These are phyloP conservation scores for Aspergillus latus DNA, from an alignment of 2,329 filamentous ascomycete genomes.

Conservation along the genomic window DNA sequence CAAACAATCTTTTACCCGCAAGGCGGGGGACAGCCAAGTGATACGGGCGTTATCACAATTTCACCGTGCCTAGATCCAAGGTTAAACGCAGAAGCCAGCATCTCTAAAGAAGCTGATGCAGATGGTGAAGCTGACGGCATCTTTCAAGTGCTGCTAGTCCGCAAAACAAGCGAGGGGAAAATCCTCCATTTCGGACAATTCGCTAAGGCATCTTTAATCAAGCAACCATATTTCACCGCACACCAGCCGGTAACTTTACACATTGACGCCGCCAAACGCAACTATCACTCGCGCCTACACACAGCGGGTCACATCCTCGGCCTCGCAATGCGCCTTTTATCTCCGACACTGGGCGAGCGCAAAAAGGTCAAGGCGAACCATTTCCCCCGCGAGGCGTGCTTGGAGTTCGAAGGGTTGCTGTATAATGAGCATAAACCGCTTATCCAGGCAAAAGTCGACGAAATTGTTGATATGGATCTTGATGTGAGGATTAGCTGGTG, in stretches of 20 bases:
- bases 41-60: slow-evolving; percentile 22
- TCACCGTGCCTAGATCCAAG: not conserved
- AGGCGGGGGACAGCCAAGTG: slow-evolving; percentile 30
- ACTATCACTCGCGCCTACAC: slow-evolving; percentile 32
- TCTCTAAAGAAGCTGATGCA: too few relatives aligned
- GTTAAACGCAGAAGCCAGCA: not conserved
- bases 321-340: slow-evolving; percentile 29
- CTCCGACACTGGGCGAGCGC: slow-evolving; percentile 20
- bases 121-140: slow-evolving; percentile 7
- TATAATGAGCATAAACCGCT: slow-evolving; percentile 30
- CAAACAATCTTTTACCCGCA: slow-evolving; percentile 33
- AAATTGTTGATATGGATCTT: slow-evolving; percentile 25
- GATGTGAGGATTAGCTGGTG: slow-evolving; percentile 28
- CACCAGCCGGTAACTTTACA: slow-evolving; percentile 24
- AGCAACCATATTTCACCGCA: slow-evolving; percentile 8
- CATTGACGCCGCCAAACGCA: slow-evolving; percentile 27
- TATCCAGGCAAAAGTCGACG: slow-evolving; percentile 31
- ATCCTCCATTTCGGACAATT: slow-evolving; percentile 29
- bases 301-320: slow-evolving; percentile 34
- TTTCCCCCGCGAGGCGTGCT: slow-evolving; percentile 27
- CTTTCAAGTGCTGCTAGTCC: slow-evolving; percentile 30
- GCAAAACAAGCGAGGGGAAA: slow-evolving; percentile 25
- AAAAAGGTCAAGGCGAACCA: slow-evolving; percentile 34
- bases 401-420: slow-evolving; percentile 32
- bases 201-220: not conserved